Conservation (phyloP, 2,329 filamentous ascomycete species). For the Ophiobolus disseminans region DNA sequence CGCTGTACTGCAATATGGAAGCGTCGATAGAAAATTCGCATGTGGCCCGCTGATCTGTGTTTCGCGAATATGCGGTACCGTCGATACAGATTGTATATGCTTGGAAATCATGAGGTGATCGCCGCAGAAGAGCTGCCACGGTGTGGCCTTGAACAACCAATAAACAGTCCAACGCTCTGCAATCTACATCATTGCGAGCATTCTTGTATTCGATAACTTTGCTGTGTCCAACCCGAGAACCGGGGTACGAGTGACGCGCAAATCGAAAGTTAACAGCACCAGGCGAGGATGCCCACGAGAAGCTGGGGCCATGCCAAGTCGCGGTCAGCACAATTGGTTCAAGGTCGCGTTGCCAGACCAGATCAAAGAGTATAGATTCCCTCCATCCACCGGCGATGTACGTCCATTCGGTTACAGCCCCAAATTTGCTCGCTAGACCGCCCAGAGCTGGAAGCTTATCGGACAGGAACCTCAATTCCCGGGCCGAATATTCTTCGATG, state of each 20-base stretch:
- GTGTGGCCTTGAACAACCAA: background rate
- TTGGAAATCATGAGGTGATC: too few relatives aligned
- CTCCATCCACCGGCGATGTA: conserved; percentile 4
- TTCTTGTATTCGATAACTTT: background rate
- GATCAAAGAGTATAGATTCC: background rate
- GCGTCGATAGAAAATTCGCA: conserved; percentile 4
- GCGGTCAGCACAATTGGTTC: background rate
- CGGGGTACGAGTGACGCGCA: background rate
- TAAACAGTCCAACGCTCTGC: background rate
- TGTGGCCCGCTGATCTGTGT: background rate
- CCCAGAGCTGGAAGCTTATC: conserved; percentile 1
- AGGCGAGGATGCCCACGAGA: conserved; percentile 2
- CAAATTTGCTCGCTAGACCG: background rate
- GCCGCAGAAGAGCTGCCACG: background rate
- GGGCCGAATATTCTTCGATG: conserved; percentile 3
- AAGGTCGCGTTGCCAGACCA: background rate
- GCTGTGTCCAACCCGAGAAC: background rate
- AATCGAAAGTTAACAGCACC: conserved; percentile 5
- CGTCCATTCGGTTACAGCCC: background rate
- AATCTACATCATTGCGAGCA: background rate
- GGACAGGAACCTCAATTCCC: background rate
- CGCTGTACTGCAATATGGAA: too few relatives aligned
- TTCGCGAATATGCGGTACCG: background rate
- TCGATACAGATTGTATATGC: conserved; percentile 2
- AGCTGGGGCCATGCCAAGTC: background rate